Conservation (phyloP, 768 basidiomycete genomes). For the Boletus rubropictus region DNA sequence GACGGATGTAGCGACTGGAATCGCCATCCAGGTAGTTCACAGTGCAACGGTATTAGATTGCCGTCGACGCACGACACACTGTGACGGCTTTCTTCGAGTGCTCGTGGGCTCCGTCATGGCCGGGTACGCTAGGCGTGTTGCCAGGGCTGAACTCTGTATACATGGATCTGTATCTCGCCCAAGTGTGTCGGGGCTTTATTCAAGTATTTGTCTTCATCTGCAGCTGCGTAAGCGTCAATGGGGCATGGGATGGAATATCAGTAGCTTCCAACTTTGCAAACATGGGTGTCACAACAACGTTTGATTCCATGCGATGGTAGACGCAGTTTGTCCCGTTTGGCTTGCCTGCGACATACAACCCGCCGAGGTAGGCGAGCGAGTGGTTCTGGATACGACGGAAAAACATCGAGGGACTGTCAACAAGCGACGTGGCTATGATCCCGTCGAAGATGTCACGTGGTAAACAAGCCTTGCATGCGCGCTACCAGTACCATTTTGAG, state of each 20-base stretch:
- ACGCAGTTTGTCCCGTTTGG: background rate
- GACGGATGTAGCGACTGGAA: constrained; percentile 23
- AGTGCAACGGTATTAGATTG: background rate
- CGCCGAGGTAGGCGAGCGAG: constrained; percentile 17
- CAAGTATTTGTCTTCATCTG: constrained; percentile 27
- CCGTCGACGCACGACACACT: constrained; percentile 20
- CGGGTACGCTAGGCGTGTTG: background rate
- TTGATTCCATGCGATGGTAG: constrained; percentile 3
- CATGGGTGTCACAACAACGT: constrained; percentile 9
- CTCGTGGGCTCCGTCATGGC: constrained; percentile 25
- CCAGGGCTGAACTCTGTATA: constrained; percentile 2
- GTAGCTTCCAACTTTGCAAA: constrained; percentile 27
- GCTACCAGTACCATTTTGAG: background rate
- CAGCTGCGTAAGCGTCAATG: constrained; percentile 4
- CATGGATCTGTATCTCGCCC: constrained; percentile 18
- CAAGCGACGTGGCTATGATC: constrained; percentile 21
- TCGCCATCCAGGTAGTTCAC: constrained; percentile 10
- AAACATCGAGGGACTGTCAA: constrained; percentile 21
- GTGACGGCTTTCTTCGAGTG: constrained; percentile 29
- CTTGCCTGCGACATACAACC: constrained; percentile 5
- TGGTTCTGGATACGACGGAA: constrained; percentile 19
- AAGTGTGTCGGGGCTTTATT: constrained; percentile 11
- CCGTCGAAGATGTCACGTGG: constrained; percentile 20
- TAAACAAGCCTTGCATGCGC: background rate
- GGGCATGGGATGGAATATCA: constrained; percentile 14